These are phyloP conservation scores for Yarrowia divulgata DNA, from an alignment of 805 yeast species.

Conservation along the genomic window DNA sequence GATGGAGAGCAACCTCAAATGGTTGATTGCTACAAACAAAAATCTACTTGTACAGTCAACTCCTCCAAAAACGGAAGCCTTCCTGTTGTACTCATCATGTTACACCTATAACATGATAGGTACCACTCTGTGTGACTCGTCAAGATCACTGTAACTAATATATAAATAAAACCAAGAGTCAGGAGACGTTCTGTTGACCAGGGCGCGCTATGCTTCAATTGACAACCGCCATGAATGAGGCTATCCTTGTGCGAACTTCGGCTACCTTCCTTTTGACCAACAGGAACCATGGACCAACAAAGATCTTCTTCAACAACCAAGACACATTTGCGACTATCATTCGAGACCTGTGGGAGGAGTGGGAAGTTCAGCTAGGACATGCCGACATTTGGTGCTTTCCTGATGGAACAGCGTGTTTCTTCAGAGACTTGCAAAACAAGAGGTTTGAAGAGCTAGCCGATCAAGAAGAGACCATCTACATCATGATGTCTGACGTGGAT, in stretches of 20 bases:
- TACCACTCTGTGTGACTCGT: too few species aligned
- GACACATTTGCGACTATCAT: neutral
- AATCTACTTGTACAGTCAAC: too few species aligned
- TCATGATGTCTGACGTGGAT: neutral
- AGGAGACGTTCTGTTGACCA: neutral
- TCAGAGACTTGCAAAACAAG: conserved; percentile 5
- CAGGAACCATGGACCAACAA: neutral
- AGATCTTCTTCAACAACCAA: neutral
- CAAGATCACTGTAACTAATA: neutral
- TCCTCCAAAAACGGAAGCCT: too few species aligned
- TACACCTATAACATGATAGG: too few species aligned
- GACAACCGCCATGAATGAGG: neutral
- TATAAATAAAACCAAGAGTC: neutral
- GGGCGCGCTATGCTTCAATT: too few species aligned
- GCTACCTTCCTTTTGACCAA: neutral
- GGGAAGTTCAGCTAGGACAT: neutral
- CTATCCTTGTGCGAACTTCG: neutral
- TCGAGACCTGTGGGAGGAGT: neutral
- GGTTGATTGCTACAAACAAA: too few species aligned
- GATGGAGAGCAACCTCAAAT: too few species aligned
- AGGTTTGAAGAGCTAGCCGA: neutral
- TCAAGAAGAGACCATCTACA: neutral
- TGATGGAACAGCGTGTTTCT: neutral
- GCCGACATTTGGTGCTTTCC: neutral
- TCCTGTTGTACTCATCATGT: too few species aligned